These are phyloP conservation scores for Cercospora zeina DNA, from an alignment of 2,329 filamentous ascomycete genomes.

Conservation along the genomic window DNA sequence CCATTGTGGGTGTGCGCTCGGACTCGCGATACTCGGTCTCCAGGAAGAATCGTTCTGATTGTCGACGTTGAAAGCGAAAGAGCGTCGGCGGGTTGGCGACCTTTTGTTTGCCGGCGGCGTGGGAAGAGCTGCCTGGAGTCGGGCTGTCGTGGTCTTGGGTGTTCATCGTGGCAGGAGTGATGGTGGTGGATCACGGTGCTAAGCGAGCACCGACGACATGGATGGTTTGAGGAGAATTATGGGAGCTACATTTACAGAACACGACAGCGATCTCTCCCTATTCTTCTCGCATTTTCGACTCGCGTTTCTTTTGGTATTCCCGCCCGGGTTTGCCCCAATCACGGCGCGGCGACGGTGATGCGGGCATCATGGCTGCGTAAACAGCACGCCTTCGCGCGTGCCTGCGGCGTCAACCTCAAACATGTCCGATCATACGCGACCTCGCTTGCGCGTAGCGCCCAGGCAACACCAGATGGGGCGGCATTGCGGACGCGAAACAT, in stretches of 20 bases:
- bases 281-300: slow-evolving; percentile 1
- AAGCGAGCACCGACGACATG: slow-evolving; percentile 9
- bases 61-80: slow-evolving; percentile 42
- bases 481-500: slow-evolving; percentile 62
- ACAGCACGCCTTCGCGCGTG: slow-evolving; percentile 22
- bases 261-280: background rate
- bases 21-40: slow-evolving; percentile 38
- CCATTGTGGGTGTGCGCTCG: slow-evolving; percentile 54
- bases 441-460: slow-evolving; percentile 9
- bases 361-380: slow-evolving; percentile 29
- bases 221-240: background rate
- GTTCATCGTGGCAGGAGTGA: slow-evolving; percentile 6
- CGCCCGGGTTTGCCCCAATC: background rate
- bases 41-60: slow-evolving; percentile 39
- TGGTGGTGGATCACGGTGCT: slow-evolving; percentile 9
- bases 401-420: slow-evolving; percentile 10
- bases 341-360: slow-evolving; percentile 20
- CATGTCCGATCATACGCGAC: slow-evolving; percentile 11
- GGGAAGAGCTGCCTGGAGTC: slow-evolving; percentile 13
- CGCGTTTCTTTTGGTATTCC: background rate
- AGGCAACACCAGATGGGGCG: slow-evolving; percentile 7
- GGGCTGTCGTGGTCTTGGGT: slow-evolving; percentile 1
- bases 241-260: background rate
- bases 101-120: slow-evolving; percentile 29
- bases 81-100: slow-evolving; percentile 25